phyloP scores from a whole-genome alignment of 2,329 filamentous ascomycete genomes.

The Pyrenophora seminiperda region DNA sequence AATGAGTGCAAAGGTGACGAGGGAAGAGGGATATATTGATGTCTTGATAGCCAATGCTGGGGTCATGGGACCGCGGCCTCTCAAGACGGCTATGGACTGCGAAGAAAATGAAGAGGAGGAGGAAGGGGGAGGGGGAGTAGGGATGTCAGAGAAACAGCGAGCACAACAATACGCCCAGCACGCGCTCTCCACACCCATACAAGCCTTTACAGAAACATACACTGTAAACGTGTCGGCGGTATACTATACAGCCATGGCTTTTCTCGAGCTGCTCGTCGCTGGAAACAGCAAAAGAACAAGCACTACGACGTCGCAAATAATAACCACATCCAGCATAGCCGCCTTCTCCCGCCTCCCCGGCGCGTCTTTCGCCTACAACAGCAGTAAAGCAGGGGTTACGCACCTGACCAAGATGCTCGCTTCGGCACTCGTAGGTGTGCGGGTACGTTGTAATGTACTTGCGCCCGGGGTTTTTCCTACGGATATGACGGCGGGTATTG shows the following conservation, averaged over 20 bases:
- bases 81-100: conserved; percentile 7
- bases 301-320: conserved; percentile 23
- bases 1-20: conserved; percentile 15
- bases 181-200: conserved; percentile 24
- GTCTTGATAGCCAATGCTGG: conserved; percentile 35
- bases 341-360: conserved; percentile 10
- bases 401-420: conserved; percentile 58
- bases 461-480: conserved; percentile 51
- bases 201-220: conserved; percentile 43
- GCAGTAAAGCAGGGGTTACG: conserved; percentile 54
- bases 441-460: conserved; percentile 57
- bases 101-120: too few relatives aligned
- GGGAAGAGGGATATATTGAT: conserved; percentile 25
- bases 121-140: too few relatives aligned
- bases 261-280: conserved; percentile 50
- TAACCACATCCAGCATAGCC: conserved; percentile 23
- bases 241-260: conserved; percentile 51
- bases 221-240: conserved; percentile 50
- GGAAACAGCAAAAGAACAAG: conserved; percentile 40
- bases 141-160: too few relatives aligned
- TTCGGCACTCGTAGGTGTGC: conserved; percentile 48
- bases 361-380: conserved; percentile 27
- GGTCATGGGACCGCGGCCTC: conserved; percentile 25
- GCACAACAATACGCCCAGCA: conserved; percentile 6
- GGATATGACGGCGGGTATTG: conserved; percentile 23